phyloP scores from a whole-genome alignment of 129 eudicot species.

The Flaveria trinervia region DNA sequence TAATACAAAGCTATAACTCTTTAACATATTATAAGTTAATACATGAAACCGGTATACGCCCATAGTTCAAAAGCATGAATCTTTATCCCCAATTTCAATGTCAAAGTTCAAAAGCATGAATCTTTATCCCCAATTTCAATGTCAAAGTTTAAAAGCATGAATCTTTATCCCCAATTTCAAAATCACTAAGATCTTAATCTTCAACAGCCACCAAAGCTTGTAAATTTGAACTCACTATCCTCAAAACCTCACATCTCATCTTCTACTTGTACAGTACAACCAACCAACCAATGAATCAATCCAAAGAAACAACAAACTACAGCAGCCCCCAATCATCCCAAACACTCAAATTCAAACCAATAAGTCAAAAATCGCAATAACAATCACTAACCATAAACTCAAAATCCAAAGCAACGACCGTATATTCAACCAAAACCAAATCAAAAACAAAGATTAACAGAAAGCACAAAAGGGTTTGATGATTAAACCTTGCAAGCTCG shows the following conservation, averaged over 20 bases:
- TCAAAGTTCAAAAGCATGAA: not conserved
- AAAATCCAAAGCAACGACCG: too few species aligned
- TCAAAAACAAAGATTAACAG: not conserved
- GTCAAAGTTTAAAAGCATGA: not conserved
- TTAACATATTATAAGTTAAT: not conserved
- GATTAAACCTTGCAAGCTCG: constrained; percentile 62
- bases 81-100: not conserved
- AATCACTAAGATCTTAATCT: not conserved
- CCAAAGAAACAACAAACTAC: too few species aligned
- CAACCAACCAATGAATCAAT: too few species aligned
- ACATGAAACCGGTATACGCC: not conserved
- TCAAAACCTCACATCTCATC: too few species aligned
- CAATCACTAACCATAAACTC: too few species aligned
- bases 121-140: not conserved
- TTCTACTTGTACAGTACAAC: too few species aligned
- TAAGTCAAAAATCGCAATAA: too few species aligned
- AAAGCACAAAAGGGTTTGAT: not conserved
- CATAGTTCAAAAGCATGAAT: not conserved
- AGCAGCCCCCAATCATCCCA: too few species aligned
- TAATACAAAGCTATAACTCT: not conserved
- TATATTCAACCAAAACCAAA: not conserved
- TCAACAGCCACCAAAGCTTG: not conserved
- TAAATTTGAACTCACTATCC: not conserved
- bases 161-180: constrained; percentile 4
- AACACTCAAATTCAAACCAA: too few species aligned